Evolutionary conservation across 2,329 filamentous ascomycete species (phyloP), one percentile per base, ranked within the genome.

Genomic region (Venturia nashicola): DNA sequence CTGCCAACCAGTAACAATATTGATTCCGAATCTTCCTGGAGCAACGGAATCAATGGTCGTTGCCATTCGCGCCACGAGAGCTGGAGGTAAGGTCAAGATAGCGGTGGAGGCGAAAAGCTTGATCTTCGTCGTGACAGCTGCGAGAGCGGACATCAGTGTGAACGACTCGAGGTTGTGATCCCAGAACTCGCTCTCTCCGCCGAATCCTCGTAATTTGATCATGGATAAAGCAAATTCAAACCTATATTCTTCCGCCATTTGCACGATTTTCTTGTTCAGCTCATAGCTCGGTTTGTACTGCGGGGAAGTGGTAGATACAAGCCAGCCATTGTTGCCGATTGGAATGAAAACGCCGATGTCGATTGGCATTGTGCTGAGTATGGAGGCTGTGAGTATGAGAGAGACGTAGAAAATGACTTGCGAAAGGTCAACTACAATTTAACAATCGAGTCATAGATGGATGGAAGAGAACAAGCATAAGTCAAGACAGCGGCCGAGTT

Each of bases 1-100:
- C 59, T 73, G 72, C 72, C 72, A 74, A 5, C 72, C 72, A 2
- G 72, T 73, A 32, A 73, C 72, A 46, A 74, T 73, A 63, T 74
- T 74, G 60, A 74, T 60, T 2, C 72, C 71, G 43, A 72, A 73
- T 23, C 72, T 67, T 3, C 72, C 71, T 0, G 72, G 71, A 2
- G 71, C 72, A 23, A 73, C 70, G 3, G 68, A 69, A 59, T 73
- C 71, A 55, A 73, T 68, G 12, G 72, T 73, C 0, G 67, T 68
- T 2, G 71, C 71, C 72, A 73, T 73, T 34, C 71, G 67, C 1
- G 71, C 71, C 3, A 69, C 70, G 7, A 73, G 64, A 0, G 71
- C 69, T 5, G 71, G 72, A 8, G 72, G 72, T 4, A 74, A 64
- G 14, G 70, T 71, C 20, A 74, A 68, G 43, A 73, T 71, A 3